Conservation (phyloP, 2,329 filamentous ascomycete genomes). For the Penicillium palitans region DNA sequence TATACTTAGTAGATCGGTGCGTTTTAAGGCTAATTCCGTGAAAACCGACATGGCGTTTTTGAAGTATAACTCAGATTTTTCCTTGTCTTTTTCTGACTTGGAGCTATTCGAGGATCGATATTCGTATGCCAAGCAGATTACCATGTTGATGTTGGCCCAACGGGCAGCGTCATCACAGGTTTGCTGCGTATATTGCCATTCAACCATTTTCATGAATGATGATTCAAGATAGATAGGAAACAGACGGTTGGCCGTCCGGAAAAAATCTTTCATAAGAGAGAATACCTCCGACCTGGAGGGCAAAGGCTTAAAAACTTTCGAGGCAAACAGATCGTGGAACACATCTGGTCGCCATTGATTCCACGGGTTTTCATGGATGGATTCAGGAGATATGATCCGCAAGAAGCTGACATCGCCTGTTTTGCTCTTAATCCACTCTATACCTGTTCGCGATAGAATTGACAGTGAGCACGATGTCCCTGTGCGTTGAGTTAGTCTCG, state of each 20-base stretch:
- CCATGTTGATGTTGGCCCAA: constrained; percentile 94
- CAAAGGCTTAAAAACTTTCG: constrained; percentile 75
- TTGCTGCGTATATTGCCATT: constrained; percentile 86
- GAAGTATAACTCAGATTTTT: constrained; percentile 87
- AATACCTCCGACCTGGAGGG: constrained; percentile 83
- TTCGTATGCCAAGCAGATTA: constrained; percentile 82
- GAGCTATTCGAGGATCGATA: constrained; percentile 89
- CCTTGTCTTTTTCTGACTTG: constrained; percentile 81
- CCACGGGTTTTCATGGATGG: constrained; percentile 84
- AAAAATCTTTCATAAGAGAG: constrained; percentile 83
- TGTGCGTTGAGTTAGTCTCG: constrained; percentile 36
- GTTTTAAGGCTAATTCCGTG: constrained; percentile 85
- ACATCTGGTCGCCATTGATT: constrained; percentile 95
- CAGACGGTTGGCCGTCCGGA: constrained; percentile 96
- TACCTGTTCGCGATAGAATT: constrained; percentile 92
- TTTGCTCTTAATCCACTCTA: constrained; percentile 95
- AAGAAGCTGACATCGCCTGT: constrained; percentile 91
- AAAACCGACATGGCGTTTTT: constrained; percentile 95
- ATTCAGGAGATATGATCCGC: constrained; percentile 78
- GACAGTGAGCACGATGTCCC: constrained; percentile 92
- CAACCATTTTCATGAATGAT: constrained; percentile 93
- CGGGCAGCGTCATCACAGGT: constrained; percentile 91
- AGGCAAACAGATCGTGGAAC: constrained; percentile 83
- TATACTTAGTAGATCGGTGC: constrained; percentile 87
- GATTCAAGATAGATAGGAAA: constrained; percentile 94